Evolutionary conservation across 306 rosid genomes (phyloP), one percentile per base, ranked within the genome.

Genomic region (Geum urbanum): DNA sequence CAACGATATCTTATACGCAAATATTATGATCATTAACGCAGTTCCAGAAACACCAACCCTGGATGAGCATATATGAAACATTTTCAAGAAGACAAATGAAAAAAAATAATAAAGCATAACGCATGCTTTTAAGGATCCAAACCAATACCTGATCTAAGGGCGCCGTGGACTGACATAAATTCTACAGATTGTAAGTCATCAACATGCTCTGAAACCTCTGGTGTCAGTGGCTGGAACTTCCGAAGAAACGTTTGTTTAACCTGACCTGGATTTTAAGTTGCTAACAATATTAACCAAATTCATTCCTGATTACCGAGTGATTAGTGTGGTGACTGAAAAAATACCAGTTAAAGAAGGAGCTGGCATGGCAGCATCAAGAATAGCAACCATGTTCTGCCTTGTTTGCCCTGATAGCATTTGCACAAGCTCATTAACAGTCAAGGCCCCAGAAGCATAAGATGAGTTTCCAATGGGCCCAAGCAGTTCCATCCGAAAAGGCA

Each of bases 291-390:
- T 68, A 74, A 82, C 77, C 66, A 81, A 74, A 78, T 51, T 48
- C 61, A 72, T 46, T 57, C 20, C 66, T 63, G 48, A 72, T 37
- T 40, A 68, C 48, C 41, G 7, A 59, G 67, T 40, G 65, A 57
- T 13, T 51, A 41, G 70, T 57, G 60, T 16, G 74, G 51, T 13
- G n/a, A 70, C 52, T 64, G 68, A 66, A 10, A 59, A 48, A 63
- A 48, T 88, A 92, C 97, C 97, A 43, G 66, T 73, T 71, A 86
- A 83, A 79, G 88, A 72, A 77, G 90, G 97, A 41, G 91, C 89
- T 37, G 98, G 98, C 87, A 90, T 85, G 64, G 97, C 87, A 75
- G 82, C 90, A 70, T 92, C 98, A 53, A 90, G 74, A 78, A 90
- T 83, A 58, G 88, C 66, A 79, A 90, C 94, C 88, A 81, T 82